Evolutionary conservation across 306 rosid genomes (phyloP), one percentile per base, ranked within the genome.

Genomic region (Quercus aquifolioides): DNA sequence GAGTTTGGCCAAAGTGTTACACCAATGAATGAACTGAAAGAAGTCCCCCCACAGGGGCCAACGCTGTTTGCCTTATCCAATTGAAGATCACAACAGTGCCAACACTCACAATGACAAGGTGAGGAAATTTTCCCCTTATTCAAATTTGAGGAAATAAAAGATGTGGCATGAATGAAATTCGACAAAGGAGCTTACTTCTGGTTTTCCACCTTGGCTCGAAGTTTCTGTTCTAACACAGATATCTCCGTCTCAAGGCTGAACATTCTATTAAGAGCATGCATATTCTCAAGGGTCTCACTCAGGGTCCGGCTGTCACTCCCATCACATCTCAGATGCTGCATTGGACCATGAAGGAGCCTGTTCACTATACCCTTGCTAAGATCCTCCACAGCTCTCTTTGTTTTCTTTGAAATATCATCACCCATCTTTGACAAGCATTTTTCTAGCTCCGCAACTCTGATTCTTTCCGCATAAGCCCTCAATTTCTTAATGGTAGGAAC

Each of bases 251-350:
- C 99, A 25, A 96, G 98, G 83, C 91, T 92, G 88, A 96, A 96
- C 99, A 96, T 96, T 85, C 99, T 91, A 72, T 96, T 96, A 74
- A 96, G 88, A 74, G 98, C 97, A 62, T 96, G 98, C 99, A 96
- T 96, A 79, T 96, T 96, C 88, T 96, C 99, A 33, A 96, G 94
- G 18, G 99, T 91, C 84, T 96, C 99, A 2, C 87, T 89, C 63
- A 96, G 85, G 68, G 98, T 93, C 56, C 98, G 88, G 87, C 90
- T 93, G 71, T 96, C 99, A 79, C 91, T 96, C 60, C 99, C 99
- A 74, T 96, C 99, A 52, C 98, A 93, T 86, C 99, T 90, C 73
- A 96, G 85, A 83, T 96, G 99, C 83, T 96, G 97, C 99, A 96
- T 93, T 23, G 99, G 99, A 76, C 99, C 99, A 74, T 96, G 99